Evolutionary conservation across 2,329 filamentous ascomycete genomes (phyloP).

Genomic region (Fusarium torulosum): DNA sequence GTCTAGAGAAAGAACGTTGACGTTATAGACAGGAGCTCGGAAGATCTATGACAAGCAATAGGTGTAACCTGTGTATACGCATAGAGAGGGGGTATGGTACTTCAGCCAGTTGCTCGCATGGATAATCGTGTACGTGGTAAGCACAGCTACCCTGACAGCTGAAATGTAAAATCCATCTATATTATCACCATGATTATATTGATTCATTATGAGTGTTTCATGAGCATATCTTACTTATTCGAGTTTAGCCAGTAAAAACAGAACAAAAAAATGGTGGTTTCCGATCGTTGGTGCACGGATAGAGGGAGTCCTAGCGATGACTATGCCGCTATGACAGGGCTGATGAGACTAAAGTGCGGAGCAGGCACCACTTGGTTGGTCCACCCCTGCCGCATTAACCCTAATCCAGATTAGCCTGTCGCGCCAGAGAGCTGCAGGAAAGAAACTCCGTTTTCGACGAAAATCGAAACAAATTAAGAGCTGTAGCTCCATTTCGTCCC

Average conservation of each 20-base stretch:
- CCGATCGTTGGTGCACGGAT: not conserved
- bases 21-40: not conserved
- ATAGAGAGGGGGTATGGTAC: not conserved
- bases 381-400: not conserved
- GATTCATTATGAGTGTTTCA: not conserved
- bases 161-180: not conserved
- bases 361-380: slow-evolving; percentile 26
- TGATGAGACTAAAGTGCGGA: slow-evolving; percentile 27
- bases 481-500: slow-evolving; percentile 34
- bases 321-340: slow-evolving; percentile 17
- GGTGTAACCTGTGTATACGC: not conserved
- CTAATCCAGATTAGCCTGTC: not conserved
- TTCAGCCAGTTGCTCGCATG: not conserved
- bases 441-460: slow-evolving; percentile 12
- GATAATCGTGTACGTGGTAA: not conserved
- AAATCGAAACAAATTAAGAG: slow-evolving; percentile 16
- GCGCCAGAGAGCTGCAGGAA: slow-evolving; percentile 21
- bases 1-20: no score
- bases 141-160: not conserved
- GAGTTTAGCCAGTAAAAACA: not conserved
- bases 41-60: not conserved
- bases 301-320: not conserved
- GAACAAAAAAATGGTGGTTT: not conserved
- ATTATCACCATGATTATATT: not conserved
- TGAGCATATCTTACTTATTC: not conserved